A percentile compares a stretch with the other conserved stretches of the same genome.
These are phyloP conservation scores for Rhytidiadelphus loreus DNA, from an alignment of 225 moss, liverwort and hornwort genomes.

Conservation along the genomic window DNA sequence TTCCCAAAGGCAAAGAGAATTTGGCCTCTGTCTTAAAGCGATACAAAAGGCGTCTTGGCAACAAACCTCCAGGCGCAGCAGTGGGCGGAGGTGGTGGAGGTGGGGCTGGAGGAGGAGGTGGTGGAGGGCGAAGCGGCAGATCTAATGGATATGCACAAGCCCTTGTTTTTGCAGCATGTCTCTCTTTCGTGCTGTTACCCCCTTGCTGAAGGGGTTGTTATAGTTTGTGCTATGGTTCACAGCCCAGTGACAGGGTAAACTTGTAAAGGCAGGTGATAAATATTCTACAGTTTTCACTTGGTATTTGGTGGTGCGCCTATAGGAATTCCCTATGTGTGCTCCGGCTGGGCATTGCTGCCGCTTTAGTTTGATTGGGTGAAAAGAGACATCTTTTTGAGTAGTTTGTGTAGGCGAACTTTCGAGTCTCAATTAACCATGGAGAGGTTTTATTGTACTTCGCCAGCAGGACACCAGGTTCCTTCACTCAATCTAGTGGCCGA, in stretches of 20 bases:
- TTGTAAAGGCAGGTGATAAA: slow-evolving; percentile 22
- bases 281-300: neutral
- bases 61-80: slow-evolving; percentile 47
- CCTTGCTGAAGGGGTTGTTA: slow-evolving; percentile 21
- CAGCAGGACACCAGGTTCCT: neutral
- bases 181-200: slow-evolving; percentile 35
- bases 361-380: neutral
- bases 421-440: neutral
- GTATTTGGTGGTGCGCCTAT: neutral
- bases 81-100: slow-evolving; percentile 23
- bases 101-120: slow-evolving; percentile 18
- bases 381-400: neutral
- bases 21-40: slow-evolving; percentile 81
- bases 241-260: neutral
- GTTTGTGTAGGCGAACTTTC: neutral
- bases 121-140: slow-evolving; percentile 22
- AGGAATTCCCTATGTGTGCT: neutral
- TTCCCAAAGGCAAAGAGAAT: slow-evolving; percentile 91
- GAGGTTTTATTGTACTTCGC: neutral
- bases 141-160: slow-evolving; percentile 31
- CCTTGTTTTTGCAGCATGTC: slow-evolving; percentile 48
- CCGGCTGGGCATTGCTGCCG: neutral
- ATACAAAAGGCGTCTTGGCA: slow-evolving; percentile 66
- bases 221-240: slow-evolving; percentile 9
- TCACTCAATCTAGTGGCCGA: neutral